phyloP scores from a whole-genome alignment of 2,329 filamentous ascomycete species.

The Botrytis cinerea region DNA sequence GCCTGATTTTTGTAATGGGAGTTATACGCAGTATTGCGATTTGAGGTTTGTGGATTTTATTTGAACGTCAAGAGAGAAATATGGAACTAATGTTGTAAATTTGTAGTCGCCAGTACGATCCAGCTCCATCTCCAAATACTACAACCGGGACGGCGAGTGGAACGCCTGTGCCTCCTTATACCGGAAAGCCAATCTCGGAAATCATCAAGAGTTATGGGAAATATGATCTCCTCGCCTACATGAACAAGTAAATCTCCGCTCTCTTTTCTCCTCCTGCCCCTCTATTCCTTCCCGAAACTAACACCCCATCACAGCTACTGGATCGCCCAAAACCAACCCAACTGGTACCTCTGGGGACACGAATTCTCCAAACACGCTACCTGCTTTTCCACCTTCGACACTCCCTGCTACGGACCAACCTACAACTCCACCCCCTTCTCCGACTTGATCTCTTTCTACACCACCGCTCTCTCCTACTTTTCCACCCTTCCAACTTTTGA shows the following conservation, averaged over 20 bases:
- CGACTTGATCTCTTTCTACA: constrained; percentile 15
- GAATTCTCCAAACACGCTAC: constrained; percentile 70
- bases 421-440: constrained; percentile 34
- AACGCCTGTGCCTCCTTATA: constrained; percentile 58
- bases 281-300: neutral
- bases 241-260: constrained; percentile 53
- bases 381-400: constrained; percentile 66
- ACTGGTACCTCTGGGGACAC: constrained; percentile 64
- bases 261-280: neutral
- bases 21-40: constrained; percentile 69
- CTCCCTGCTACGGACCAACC: constrained; percentile 62
- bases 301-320: constrained; percentile 48
- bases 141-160: constrained; percentile 56
- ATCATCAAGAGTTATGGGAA: constrained; percentile 61
- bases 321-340: constrained; percentile 58
- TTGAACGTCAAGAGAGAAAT: no score
- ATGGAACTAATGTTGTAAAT: neutral
- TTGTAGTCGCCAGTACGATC: constrained; percentile 61
- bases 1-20: constrained; percentile 54
- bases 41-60: constrained; percentile 42
- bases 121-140: constrained; percentile 61
- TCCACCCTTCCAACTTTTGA: constrained; percentile 58
- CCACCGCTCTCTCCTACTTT: constrained; percentile 59
- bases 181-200: constrained; percentile 56
- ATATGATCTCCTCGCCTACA: constrained; percentile 62